These are phyloP conservation scores for Crithidia acanthocephali DNA, from an alignment of 208 protist species.

Conservation along the genomic window DNA sequence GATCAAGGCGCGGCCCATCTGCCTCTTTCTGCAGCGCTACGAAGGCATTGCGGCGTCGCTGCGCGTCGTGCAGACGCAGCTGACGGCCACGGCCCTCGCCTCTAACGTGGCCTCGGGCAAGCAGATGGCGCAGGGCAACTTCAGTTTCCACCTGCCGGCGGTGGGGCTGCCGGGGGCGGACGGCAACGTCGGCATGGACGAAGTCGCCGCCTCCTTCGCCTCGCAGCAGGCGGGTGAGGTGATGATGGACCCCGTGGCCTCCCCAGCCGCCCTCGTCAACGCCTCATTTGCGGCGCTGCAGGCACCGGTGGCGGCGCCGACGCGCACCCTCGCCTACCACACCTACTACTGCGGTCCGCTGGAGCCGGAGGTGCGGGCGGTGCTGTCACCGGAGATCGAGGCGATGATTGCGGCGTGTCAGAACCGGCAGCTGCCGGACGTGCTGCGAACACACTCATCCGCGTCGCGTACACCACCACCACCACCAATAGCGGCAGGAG, in stretches of 20 bases:
- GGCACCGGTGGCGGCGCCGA: neutral
- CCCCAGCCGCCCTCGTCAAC: slow-evolving; percentile 23
- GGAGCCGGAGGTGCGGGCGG: slow-evolving; percentile 52
- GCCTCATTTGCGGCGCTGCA: slow-evolving; percentile 7
- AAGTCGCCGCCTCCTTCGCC: slow-evolving; percentile 4
- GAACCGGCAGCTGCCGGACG: slow-evolving; percentile 15
- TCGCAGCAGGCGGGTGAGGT: neutral
- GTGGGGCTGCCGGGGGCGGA: neutral
- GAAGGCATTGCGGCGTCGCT: slow-evolving; percentile 52
- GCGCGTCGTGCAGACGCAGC: slow-evolving; percentile 34
- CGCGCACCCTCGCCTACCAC: slow-evolving; percentile 22
- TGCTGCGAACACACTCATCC: neutral
- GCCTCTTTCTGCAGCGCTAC: slow-evolving; percentile 65
- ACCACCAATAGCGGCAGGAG: no score
- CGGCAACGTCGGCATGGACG: slow-evolving; percentile 1
- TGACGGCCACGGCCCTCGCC: slow-evolving; percentile 22
- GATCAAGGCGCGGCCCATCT: slow-evolving; percentile 61
- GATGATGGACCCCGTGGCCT: neutral
- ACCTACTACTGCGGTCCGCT: slow-evolving; percentile 68
- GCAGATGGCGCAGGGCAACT: slow-evolving; percentile 27
- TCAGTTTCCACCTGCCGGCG: slow-evolving; percentile 27
- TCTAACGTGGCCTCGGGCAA: slow-evolving; percentile 14
- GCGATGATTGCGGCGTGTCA: slow-evolving; percentile 36
- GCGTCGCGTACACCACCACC: neutral
- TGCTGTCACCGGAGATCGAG: slow-evolving; percentile 54